phyloP scores from a whole-genome alignment of 176 grass and related monocot species.

The Alloteropsis semialata region DNA sequence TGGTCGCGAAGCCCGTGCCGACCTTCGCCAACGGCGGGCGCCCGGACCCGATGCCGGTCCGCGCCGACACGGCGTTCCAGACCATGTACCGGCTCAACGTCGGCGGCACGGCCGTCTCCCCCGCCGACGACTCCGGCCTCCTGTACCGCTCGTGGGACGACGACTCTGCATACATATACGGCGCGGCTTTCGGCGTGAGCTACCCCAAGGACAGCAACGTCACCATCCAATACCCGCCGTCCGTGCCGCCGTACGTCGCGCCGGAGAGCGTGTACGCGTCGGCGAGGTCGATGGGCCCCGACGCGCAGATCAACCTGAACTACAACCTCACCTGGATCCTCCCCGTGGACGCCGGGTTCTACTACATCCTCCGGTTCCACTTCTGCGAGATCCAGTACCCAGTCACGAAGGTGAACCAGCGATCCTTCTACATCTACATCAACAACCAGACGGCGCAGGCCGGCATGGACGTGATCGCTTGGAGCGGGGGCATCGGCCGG shows the following conservation, averaged over 20 bases:
- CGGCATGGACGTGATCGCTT: constrained; percentile 4
- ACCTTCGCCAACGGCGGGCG: not conserved
- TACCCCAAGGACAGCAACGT: constrained; percentile 35
- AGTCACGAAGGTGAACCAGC: constrained; percentile 31
- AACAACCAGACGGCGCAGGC: constrained; percentile 37
- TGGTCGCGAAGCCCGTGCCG: not conserved
- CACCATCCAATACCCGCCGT: constrained; percentile 18
- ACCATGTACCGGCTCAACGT: constrained; percentile 55
- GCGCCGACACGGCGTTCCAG: constrained; percentile 28
- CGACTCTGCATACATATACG: constrained; percentile 28
- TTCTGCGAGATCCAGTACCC: constrained; percentile 62
- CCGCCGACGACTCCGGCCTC: not conserved
- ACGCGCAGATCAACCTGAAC: constrained; percentile 25
- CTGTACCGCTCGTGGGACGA: constrained; percentile 29
- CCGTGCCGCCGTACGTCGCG: constrained; percentile 10
- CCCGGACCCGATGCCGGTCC: not conserved
- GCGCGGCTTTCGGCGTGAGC: constrained; percentile 18
- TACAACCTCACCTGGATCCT: constrained; percentile 59
- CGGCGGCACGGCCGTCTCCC: not conserved
- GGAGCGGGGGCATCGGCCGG: constrained; percentile 16
- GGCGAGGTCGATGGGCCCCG: constrained; percentile 48
- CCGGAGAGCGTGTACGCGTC: constrained; percentile 38
- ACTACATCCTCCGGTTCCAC: constrained; percentile 43
- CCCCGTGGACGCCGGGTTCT: constrained; percentile 42
- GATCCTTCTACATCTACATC: constrained; percentile 40